Evolutionary conservation across 176 grass and related monocot genomes (phyloP).

Genomic region (Dactylis glomerata): DNA sequence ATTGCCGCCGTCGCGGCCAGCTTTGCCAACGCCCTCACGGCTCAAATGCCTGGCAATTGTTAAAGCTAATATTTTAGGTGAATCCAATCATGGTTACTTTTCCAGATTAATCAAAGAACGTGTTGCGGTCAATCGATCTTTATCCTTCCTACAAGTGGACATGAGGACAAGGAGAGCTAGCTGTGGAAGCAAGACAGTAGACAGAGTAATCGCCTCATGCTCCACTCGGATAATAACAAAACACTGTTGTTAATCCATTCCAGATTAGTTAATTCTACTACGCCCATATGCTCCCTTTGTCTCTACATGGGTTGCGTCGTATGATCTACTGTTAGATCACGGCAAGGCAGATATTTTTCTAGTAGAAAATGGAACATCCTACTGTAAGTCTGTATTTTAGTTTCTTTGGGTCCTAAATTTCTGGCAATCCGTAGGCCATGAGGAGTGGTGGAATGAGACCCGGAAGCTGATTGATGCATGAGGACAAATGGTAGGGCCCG

Average conservation of each 20-base stretch:
- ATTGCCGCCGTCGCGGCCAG: neutral
- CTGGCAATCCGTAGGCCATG: too few relatives aligned
- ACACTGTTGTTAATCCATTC: neutral
- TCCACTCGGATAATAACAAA: neutral
- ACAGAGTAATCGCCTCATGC: neutral
- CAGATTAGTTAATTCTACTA: neutral
- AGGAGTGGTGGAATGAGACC: too few relatives aligned
- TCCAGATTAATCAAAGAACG: neutral
- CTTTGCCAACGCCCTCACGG: constrained; percentile 20
- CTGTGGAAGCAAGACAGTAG: neutral
- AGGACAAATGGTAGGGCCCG: neutral
- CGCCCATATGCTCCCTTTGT: neutral
- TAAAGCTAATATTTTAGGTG: neutral
- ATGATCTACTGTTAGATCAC: neutral
- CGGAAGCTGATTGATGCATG: neutral
- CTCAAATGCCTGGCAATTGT: neutral
- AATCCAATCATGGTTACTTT: neutral
- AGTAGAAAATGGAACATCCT: too few relatives aligned
- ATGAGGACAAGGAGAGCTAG: neutral
- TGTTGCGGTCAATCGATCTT: neutral
- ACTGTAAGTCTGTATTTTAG: too few relatives aligned
- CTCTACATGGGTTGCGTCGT: neutral
- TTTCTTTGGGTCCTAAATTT: neutral
- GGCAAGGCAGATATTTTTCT: neutral
- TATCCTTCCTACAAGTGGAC: constrained; percentile 4